Evolutionary conservation across 352 stramenopile genomes (phyloP), one percentile per base, ranked within the genome.

Genomic region (Chrysophaeum taylorii): DNA sequence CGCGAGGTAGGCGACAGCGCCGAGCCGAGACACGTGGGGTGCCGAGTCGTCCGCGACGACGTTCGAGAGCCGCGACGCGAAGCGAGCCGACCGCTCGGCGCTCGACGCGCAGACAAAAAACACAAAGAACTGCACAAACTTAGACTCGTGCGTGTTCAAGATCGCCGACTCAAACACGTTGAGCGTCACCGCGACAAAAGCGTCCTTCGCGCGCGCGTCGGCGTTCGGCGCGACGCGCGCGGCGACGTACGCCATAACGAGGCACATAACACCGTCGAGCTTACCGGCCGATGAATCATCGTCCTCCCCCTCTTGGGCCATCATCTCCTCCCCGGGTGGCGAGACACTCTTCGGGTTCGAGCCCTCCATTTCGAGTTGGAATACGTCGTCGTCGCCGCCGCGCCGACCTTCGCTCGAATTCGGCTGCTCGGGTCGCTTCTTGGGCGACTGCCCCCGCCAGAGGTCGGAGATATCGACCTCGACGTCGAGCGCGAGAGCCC

Each of bases 61-160:
- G 7, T 7, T 5, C 27, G 27, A 12, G 15, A 62, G 50, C 27
- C 50, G 50, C n/a, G 4, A 9, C 25, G n/a, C 50, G 27, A 62
- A 62, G 1, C 2, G 7, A 31, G n/a, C 50, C 27, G 25, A 35
- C 14, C 7, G n/a, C 25, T 5, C 23, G 12, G 12, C 18, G 5
- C 18, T 31, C 45, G 45, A 54, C 45, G 45, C 45, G 45, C 45
- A 57, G 50, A 36, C n/a, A 31, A 12, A 62, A 31, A 62, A 37
- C 27, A 62, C 27, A 9, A 36, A 5, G 50, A 62, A 62, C 50
- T 62, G 50, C 27, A 62, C 50, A 31, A 29, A 62, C 50, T 62
- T 62, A 9, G n/a, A 38, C 7, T 37, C 27, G 15, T 62, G 14
- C 25, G 50, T 62, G 14, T 62, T 7, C 4, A 62, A 21, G n/a